A percentile compares a stretch with the other conserved stretches of the same genome.
Evolutionary conservation across 768 basidiomycete genomes (phyloP).

Genomic region (Auriculariales sp.): DNA sequence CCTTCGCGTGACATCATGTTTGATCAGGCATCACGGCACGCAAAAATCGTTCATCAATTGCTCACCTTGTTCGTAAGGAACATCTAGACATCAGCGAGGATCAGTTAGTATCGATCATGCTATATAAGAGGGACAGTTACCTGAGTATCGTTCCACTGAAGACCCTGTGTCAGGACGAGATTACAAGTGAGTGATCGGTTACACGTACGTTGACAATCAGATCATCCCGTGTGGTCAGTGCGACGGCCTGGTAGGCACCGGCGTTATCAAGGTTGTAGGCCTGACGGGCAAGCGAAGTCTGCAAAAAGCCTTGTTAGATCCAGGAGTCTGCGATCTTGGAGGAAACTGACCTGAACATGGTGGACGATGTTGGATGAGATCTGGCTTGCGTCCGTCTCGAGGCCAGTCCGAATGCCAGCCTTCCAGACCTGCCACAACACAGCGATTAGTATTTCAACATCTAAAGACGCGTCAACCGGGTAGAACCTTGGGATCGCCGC

Average conservation of each 20-base stretch:
- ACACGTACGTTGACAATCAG: slow-evolving; percentile 42
- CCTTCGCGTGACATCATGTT: not conserved
- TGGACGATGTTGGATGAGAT: slow-evolving; percentile 66
- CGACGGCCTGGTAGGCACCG: slow-evolving; percentile 85
- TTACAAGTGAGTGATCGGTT: not conserved
- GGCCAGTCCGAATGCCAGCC: slow-evolving; percentile 31
- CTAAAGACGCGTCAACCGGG: slow-evolving; percentile 11
- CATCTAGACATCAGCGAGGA: too few species aligned
- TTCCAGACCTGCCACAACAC: slow-evolving; percentile 36
- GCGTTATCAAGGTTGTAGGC: slow-evolving; percentile 73
- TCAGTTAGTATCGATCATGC: too few species aligned
- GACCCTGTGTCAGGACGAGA: slow-evolving; percentile 1
- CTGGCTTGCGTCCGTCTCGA: slow-evolving; percentile 46
- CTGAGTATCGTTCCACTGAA: slow-evolving; percentile 84
- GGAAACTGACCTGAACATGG: slow-evolving; percentile 41
- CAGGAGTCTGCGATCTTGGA: not conserved
- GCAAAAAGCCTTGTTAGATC: slow-evolving; percentile 4
- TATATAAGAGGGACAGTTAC: too few species aligned
- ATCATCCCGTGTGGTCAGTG: slow-evolving; percentile 77
- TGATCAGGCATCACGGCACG: not conserved
- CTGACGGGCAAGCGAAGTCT: slow-evolving; percentile 76
- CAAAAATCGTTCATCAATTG: slow-evolving; percentile 29
- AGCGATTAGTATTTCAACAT: slow-evolving; percentile 6
- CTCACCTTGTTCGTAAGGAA: slow-evolving; percentile 68
- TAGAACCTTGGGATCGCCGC: slow-evolving; percentile 45